Percentiles rank a stretch among this genome's conserved stretches.
Conservation (phyloP, 805 yeast species). For the Dipodascus albidus region DNA sequence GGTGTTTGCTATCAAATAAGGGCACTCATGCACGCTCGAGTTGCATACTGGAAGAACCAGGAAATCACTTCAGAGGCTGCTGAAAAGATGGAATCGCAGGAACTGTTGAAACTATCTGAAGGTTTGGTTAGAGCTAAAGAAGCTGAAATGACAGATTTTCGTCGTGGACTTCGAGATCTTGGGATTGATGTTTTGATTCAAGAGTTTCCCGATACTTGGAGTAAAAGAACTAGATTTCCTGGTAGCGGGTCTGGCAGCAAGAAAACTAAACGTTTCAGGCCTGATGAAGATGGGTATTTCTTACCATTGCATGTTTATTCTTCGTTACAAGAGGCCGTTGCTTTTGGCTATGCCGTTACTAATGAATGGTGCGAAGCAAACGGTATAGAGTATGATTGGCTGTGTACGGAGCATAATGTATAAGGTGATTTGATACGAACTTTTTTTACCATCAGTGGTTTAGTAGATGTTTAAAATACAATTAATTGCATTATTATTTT, state of each 20-base stretch:
- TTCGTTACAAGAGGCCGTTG: constrained; percentile 29
- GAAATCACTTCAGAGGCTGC: constrained; percentile 5
- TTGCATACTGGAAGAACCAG: constrained; percentile 11
- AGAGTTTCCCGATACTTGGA: constrained; percentile 16
- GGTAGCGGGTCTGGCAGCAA: constrained; percentile 14
- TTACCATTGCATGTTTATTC: constrained; percentile 29
- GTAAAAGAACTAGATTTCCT: constrained; percentile 13
- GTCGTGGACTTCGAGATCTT: constrained; percentile 18
- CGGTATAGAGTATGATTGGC: background rate
- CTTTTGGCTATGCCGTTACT: constrained; percentile 26
- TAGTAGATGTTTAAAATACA: background rate
- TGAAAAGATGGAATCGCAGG: background rate
- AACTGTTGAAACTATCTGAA: background rate
- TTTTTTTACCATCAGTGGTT: background rate
- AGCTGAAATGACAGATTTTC: constrained; percentile 19
- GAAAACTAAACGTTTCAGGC: constrained; percentile 9
- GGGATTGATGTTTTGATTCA: constrained; percentile 12
- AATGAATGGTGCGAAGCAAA: constrained; percentile 23
- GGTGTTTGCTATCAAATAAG: constrained; percentile 23
- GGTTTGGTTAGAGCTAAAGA: constrained; percentile 9
- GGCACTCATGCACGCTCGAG: constrained; percentile 21
- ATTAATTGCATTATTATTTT: background rate
- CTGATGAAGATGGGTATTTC: constrained; percentile 23
- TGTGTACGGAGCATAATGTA: background rate
- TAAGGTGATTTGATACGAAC: background rate